Evolutionary conservation across 192 early-diverging fungal genomes (phyloP).

Genomic region (Gamsiella multidivaricata): DNA sequence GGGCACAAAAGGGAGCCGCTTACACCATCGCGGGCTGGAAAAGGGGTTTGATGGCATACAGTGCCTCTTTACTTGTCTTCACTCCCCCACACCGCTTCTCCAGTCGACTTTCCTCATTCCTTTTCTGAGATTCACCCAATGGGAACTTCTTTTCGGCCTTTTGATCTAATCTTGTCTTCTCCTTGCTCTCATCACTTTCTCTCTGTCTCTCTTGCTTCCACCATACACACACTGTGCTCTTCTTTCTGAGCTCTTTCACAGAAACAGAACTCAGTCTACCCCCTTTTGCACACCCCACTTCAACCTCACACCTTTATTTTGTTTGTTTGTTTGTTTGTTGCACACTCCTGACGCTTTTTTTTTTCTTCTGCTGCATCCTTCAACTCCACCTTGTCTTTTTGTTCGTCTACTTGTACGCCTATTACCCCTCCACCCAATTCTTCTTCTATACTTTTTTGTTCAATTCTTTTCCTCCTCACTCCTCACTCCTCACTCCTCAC

Average conservation of each 20-base stretch:
- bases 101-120: no score
- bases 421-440: constrained; percentile 1
- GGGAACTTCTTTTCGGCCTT: no score
- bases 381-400: background rate
- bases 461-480: constrained; percentile 2
- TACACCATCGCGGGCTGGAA: no score
- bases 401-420: background rate
- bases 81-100: no score
- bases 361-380: background rate
- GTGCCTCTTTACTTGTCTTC: no score
- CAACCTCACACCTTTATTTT: background rate
- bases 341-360: constrained; percentile 1
- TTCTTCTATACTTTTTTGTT: background rate
- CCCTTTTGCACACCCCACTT: background rate
- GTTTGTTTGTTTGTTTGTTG: background rate
- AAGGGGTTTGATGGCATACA: no score
- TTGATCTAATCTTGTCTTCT: background rate
- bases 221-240: background rate
- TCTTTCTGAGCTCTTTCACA: background rate
- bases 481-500: background rate
- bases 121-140: no score
- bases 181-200: background rate
- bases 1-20: no score
- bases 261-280: background rate
- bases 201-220: background rate